phyloP scores from a whole-genome alignment of 2,329 filamentous ascomycete genomes.

The Pleurostoma richardsiae region DNA sequence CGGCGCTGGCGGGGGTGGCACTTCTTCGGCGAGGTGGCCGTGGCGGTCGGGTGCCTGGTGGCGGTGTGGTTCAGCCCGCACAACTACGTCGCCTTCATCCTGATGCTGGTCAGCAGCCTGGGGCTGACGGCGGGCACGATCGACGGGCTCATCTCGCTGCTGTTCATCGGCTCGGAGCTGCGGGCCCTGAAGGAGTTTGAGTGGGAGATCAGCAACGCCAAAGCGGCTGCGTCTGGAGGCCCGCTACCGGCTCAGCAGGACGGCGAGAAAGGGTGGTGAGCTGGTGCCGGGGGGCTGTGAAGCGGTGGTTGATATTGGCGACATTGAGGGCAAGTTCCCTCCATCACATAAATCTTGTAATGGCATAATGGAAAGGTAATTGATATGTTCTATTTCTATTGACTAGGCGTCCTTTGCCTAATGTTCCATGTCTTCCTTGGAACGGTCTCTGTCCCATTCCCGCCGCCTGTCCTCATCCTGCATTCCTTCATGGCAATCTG shows the following conservation, averaged over 20 bases:
- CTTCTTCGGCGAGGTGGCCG: constrained; percentile 62
- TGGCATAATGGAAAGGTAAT: too few relatives aligned
- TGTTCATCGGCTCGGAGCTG: constrained; percentile 84
- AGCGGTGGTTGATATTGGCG: too few relatives aligned
- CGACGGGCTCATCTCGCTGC: constrained; percentile 77
- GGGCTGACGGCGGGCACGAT: constrained; percentile 71
- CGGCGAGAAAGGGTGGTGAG: constrained; percentile 13
- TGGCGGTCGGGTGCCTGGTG: constrained; percentile 70
- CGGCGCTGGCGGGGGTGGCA: constrained; percentile 67
- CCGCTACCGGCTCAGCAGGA: constrained; percentile 6
- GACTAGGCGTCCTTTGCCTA: too few relatives aligned
- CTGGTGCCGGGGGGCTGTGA: too few relatives aligned
- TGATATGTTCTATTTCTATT: too few relatives aligned
- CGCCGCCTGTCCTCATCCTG: too few relatives aligned
- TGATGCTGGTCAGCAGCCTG: constrained; percentile 76
- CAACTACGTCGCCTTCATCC: constrained; percentile 73
- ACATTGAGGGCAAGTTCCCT: too few relatives aligned
- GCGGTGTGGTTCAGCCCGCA: constrained; percentile 81
- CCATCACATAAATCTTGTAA: too few relatives aligned
- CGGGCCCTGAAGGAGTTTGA: constrained; percentile 84
- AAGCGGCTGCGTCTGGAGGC: constrained; percentile 24
- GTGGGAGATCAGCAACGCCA: constrained; percentile 80
- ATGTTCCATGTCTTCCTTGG: too few relatives aligned
- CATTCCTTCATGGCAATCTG: too few relatives aligned
- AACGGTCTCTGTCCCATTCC: too few relatives aligned